A percentile compares a stretch with the other conserved stretches of the same genome.
These are phyloP conservation scores for Cytospora paraplurivora DNA, from an alignment of 2,329 filamentous ascomycete species.

Conservation along the genomic window DNA sequence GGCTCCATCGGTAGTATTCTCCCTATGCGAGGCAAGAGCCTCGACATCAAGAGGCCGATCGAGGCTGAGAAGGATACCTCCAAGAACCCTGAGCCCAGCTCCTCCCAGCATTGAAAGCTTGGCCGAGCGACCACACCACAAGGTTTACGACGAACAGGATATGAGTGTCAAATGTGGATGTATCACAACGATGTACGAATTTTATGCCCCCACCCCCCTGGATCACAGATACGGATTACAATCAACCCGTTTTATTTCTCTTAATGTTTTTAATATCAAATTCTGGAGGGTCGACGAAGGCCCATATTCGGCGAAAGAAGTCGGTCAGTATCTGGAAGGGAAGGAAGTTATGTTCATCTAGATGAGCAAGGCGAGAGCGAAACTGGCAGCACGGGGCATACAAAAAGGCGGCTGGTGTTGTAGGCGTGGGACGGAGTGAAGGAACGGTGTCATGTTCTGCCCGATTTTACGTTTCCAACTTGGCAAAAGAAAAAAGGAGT, in stretches of 20 bases:
- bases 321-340: background rate
- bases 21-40: constrained; percentile 48
- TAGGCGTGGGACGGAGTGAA: background rate
- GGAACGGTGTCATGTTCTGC: constrained; percentile 12
- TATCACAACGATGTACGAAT: constrained; percentile 24
- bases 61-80: constrained; percentile 40
- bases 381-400: constrained; percentile 7
- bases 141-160: constrained; percentile 8
- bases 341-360: constrained; percentile 8
- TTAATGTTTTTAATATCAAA: constrained; percentile 22
- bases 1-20: constrained; percentile 38
- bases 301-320: background rate
- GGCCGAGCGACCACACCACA: background rate
- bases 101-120: constrained; percentile 18
- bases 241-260: constrained; percentile 16
- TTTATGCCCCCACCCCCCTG: constrained; percentile 7
- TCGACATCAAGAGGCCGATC: constrained; percentile 47
- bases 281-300: constrained; percentile 9
- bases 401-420: constrained; percentile 15
- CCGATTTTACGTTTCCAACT: constrained; percentile 11
- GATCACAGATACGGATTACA: constrained; percentile 19
- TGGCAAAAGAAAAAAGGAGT: background rate
- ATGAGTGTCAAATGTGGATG: constrained; percentile 20
- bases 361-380: constrained; percentile 19
- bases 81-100: constrained; percentile 15